Percentiles rank a stretch among this genome's conserved stretches.
phyloP scores from a whole-genome alignment of 495 filamentous ascomycete genomes.

The Stereocaulon alpinum region DNA sequence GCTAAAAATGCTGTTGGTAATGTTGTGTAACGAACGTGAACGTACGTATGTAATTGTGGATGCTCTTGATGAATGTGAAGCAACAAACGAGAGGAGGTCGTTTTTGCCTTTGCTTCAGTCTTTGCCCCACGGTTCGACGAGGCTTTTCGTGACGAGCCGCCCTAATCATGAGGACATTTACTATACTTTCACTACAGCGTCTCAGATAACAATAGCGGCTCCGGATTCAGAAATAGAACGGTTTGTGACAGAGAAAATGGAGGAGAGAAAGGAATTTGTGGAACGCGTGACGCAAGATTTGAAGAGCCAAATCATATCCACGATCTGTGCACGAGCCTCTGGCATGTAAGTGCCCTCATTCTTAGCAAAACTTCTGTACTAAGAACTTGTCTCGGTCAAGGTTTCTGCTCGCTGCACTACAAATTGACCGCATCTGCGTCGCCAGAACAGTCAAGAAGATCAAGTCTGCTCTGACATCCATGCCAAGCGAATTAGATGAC shows the following conservation, averaged over 20 bases:
- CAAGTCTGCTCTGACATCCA: conserved; percentile 6
- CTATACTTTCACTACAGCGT: not conserved
- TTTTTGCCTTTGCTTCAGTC: conserved; percentile 2
- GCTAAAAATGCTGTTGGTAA: not conserved
- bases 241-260: conserved; percentile 3
- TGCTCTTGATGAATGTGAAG: conserved; percentile 35
- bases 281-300: not conserved
- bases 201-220: not conserved
- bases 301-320: not conserved
- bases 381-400: not conserved
- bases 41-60: conserved; percentile 33
- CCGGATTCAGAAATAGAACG: not conserved
- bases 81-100: not conserved
- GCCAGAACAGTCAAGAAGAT: conserved; percentile 6
- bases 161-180: conserved; percentile 10
- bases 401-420: conserved; percentile 14
- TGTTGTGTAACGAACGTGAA: conserved; percentile 8
- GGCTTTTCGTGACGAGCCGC: conserved; percentile 9
- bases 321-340: not conserved
- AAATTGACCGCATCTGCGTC: conserved; percentile 5
- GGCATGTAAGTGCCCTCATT: not conserved
- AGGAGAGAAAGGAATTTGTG: not conserved
- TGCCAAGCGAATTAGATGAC: conserved; percentile 13
- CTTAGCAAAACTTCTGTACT: not conserved
- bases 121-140: not conserved